Evolutionary conservation across 2,329 filamentous ascomycete genomes (phyloP).

Genomic region (Dactylellina sp.): DNA sequence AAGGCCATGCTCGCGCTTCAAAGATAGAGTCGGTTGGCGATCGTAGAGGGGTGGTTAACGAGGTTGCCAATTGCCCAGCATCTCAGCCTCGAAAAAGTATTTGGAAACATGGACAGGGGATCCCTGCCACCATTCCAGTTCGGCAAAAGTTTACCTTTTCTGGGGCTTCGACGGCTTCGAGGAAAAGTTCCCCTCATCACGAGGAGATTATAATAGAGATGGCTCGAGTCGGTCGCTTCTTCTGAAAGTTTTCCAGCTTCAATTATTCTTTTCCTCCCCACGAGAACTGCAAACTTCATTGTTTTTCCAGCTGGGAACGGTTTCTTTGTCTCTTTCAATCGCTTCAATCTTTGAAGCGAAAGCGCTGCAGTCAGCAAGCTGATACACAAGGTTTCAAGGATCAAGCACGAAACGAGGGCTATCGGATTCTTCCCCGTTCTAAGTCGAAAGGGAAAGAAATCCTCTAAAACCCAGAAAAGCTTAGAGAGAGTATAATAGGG

Average conservation of each 20-base stretch:
- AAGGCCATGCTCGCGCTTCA: neutral
- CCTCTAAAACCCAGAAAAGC: constrained; percentile 1
- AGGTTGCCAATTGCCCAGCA: constrained; percentile 9
- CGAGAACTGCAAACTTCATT: neutral
- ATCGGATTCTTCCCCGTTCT: neutral
- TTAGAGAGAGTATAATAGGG: neutral
- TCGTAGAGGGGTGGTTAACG: neutral
- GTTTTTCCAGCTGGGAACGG: neutral
- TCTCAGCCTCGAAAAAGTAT: constrained; percentile 57
- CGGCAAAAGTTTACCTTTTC: constrained; percentile 55
- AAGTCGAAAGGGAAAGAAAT: neutral
- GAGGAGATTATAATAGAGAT: constrained; percentile 37
- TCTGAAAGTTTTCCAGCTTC: constrained; percentile 22
- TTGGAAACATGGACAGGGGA: constrained; percentile 55
- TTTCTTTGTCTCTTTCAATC: constrained; percentile 4
- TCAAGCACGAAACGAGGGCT: constrained; percentile 25
- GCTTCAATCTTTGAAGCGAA: neutral
- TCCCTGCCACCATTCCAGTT: constrained; percentile 34
- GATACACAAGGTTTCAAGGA: constrained; percentile 34
- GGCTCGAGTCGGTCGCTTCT: constrained; percentile 8
- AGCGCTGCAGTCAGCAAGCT: constrained; percentile 42
- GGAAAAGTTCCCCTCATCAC: constrained; percentile 20
- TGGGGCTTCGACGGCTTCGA: constrained; percentile 5
- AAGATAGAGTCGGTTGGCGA: neutral
- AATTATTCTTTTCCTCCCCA: constrained; percentile 3